Conservation (phyloP, 2,329 filamentous ascomycete genomes). For the Bretziella fagacearum region DNA sequence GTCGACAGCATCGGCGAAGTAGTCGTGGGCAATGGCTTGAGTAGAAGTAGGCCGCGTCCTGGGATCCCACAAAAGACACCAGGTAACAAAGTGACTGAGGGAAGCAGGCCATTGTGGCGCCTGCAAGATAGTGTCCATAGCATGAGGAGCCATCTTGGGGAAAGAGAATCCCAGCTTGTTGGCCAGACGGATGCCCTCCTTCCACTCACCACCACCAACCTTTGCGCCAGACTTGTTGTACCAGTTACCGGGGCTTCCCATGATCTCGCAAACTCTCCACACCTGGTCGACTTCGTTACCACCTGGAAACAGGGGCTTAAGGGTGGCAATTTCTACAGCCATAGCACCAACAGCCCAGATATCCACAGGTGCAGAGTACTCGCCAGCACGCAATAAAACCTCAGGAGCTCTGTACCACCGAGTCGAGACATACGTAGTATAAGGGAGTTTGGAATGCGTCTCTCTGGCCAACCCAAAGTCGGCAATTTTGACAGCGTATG, state of each 20-base stretch:
- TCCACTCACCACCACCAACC: slow-evolving; percentile 94
- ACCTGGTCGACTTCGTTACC: slow-evolving; percentile 98
- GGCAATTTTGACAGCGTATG: slow-evolving; percentile 94
- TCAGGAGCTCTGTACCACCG: slow-evolving; percentile 96
- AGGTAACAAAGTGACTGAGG: slow-evolving; percentile 85
- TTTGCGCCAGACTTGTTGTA: slow-evolving; percentile 77
- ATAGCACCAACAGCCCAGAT: slow-evolving; percentile 98
- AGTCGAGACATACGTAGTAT: slow-evolving; percentile 96
- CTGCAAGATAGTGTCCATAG: slow-evolving; percentile 86
- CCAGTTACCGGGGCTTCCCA: slow-evolving; percentile 98
- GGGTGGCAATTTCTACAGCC: slow-evolving; percentile 91
- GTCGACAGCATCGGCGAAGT: slow-evolving; percentile 83
- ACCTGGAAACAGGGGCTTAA: slow-evolving; percentile 93
- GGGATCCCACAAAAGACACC: slow-evolving; percentile 98
- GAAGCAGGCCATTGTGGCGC: slow-evolving; percentile 80
- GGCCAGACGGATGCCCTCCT: slow-evolving; percentile 78
- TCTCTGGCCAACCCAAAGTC: slow-evolving; percentile 96
- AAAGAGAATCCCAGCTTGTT: slow-evolving; percentile 97
- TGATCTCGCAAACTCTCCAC: slow-evolving; percentile 96
- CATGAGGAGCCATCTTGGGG: slow-evolving; percentile 96
- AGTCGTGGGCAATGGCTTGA: slow-evolving; percentile 89
- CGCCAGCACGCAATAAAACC: slow-evolving; percentile 78
- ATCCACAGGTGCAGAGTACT: slow-evolving; percentile 94
- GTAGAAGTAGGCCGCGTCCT: slow-evolving; percentile 78
- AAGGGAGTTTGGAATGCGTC: slow-evolving; percentile 88